Evolutionary conservation across 371 early-diverging fungal genomes (phyloP), one percentile per base, ranked within the genome.

Genomic region (Mucor racemosus): DNA sequence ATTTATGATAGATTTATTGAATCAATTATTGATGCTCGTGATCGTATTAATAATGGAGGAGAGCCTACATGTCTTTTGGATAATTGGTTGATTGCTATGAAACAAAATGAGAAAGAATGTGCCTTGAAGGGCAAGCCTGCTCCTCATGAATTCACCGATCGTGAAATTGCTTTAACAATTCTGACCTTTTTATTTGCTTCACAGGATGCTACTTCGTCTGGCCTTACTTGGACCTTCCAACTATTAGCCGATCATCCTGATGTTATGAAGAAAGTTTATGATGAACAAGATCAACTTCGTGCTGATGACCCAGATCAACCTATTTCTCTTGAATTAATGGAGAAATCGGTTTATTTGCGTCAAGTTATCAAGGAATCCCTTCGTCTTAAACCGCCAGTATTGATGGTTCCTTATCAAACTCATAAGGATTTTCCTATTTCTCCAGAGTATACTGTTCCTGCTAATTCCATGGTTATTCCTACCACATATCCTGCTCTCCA

Each of bases 401-500:
- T 73, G 50, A 73, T 73, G 74, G 67, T 61, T 57, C 68, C 64
- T 41, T 68, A 68, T 38, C 68, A 68, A 42, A 63, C 68, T 40
- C 59, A 53, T 38, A 57, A 46, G 5, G 68, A 68, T 21, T 68
- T 48, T 7, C 68, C 68, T 26, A 58, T 68, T 58, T 50, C 68
- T 41, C 31, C 57, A 1, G 42, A 34, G 6, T 68, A 68, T 10
- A 68, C 68, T 35, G 64, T 68, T 6, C 68, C 68, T 53, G 58
- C 58, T 10, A 68, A 58, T 5, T 57, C 77, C 31, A 80, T 80
- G 77, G 53, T 80, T 3, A 80, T 80, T 58, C 80, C 80, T 19
- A 80, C 80, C 35, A 77, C 77, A 21, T 80, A 77, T 19, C 80
- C 80, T 61, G 80, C 80, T 34, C 67, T 80, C 10, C 80, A 80